Conservation (phyloP, 176 grass and related monocot genomes). For the Raddia guianensis region DNA sequence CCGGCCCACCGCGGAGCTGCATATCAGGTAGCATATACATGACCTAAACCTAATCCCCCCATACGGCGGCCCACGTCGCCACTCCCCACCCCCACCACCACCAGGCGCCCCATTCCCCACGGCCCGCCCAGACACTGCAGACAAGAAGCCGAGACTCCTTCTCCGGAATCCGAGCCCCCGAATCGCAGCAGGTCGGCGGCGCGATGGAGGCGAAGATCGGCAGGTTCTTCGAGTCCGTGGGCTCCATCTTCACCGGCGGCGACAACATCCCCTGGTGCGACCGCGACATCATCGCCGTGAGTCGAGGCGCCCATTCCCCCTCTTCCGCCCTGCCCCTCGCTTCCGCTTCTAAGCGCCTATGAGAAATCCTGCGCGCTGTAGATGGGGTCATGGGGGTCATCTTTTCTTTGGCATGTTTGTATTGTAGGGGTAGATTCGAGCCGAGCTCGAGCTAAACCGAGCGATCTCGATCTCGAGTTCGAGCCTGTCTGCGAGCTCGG, state of each 20-base stretch:
- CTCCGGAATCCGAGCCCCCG: background rate
- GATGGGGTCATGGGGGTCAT: background rate
- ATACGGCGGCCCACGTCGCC: too few relatives aligned
- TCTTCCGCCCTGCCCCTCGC: background rate
- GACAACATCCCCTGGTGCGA: slow-evolving; percentile 90
- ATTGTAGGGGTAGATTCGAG: too few relatives aligned
- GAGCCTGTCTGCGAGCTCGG: too few relatives aligned
- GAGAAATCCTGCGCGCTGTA: background rate
- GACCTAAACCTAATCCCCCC: too few relatives aligned
- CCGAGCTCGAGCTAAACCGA: too few relatives aligned
- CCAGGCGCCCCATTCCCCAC: too few relatives aligned
- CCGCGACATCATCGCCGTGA: slow-evolving; percentile 84
- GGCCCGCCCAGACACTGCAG: too few relatives aligned
- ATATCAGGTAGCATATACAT: too few relatives aligned
- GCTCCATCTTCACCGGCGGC: slow-evolving; percentile 74
- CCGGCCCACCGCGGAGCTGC: too few relatives aligned
- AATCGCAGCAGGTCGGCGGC: background rate
- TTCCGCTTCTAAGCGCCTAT: too few relatives aligned
- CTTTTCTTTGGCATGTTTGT: background rate
- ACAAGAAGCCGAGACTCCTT: background rate
- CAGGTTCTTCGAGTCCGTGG: slow-evolving; percentile 81
- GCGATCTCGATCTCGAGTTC: too few relatives aligned
- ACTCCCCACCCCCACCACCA: too few relatives aligned
- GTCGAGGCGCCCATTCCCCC: background rate
- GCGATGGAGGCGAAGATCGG: slow-evolving; percentile 74